Base-by-base conservation (phyloP, 305 asterid species). In the Fraxinus floribunda region DNA sequence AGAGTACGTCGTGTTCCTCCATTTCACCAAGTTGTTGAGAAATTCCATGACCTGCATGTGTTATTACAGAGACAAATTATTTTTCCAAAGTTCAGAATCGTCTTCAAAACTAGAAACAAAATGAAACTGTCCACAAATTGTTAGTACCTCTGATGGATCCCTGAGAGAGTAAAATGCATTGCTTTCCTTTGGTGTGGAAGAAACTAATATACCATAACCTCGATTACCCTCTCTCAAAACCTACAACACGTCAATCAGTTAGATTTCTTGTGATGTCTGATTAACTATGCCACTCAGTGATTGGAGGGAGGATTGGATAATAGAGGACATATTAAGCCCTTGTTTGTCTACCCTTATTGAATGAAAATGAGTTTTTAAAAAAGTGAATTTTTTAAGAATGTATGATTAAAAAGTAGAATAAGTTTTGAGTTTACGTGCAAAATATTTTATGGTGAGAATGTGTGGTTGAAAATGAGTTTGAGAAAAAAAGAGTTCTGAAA, bases 121-220 rank as follows among this genome's bases (percentile, higher is more conserved):
- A 68, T 13, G 75, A 29, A 68, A 29, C 1, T 68, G 5, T 13
- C 75, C 20, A 30, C 18, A 60, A 81, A 60, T 2, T 44, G n/a
- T 52, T 57, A 24, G 49, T 91, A 95, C 98, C 98, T 95, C 98
- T 0, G 94, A 87, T 78, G 99, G 97, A 85, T 94, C 97, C 87
- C 94, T 88, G 75, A 95, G 91, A 84, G 99, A 93, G 90, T 94
- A 94, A 78, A 89, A 90, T 11, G 99, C 99, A 11, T 88, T 91
- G 92, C 95, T 94, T 82, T 95, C 98, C 87, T 94, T 95, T 18
- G 99, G 97, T 60, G 68, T 89, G 5, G 97, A 93, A n/a, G 99
- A 94, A 68, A 95, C 99, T 80, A 95, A 76, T 79, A 94, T 93
- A 11, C 98, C 99, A 78, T 41, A 91, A 71, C 99, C 99, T 79